Conservation (phyloP, 805 yeast genomes). For the Groenewaldozyma tartarivorans region DNA sequence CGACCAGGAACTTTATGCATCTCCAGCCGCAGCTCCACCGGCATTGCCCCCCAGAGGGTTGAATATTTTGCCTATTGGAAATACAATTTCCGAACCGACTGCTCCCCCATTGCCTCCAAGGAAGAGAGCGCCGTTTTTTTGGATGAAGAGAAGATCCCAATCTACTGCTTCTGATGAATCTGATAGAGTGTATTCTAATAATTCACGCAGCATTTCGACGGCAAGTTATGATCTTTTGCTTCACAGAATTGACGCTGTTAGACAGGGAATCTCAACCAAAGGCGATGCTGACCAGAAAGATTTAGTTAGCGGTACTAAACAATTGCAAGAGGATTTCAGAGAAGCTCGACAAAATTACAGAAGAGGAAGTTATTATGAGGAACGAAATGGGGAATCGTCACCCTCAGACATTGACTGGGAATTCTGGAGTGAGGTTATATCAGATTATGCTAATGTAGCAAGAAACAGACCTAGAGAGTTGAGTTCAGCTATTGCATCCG, state of each 20-base stretch:
- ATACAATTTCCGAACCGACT: not conserved
- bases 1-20: no score
- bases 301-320: constrained; percentile 33
- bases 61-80: constrained; percentile 2
- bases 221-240: constrained; percentile 50
- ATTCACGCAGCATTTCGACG: constrained; percentile 14
- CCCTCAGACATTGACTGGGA: constrained; percentile 32
- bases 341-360: constrained; percentile 15
- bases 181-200: constrained; percentile 1
- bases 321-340: constrained; percentile 28
- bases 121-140: constrained; percentile 23
- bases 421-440: constrained; percentile 77
- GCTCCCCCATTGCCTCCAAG: constrained; percentile 26
- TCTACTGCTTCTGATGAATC: constrained; percentile 15
- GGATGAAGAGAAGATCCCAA: constrained; percentile 18
- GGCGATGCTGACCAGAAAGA: constrained; percentile 45
- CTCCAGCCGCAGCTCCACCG: no score
- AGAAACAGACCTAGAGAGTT: constrained; percentile 50
- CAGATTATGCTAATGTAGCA: constrained; percentile 64
- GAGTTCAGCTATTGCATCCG: constrained; percentile 52
- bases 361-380: constrained; percentile 24
- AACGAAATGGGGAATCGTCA: constrained; percentile 4
- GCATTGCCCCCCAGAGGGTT: constrained; percentile 8
- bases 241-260: constrained; percentile 48
- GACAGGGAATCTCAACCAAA: constrained; percentile 39